Evolutionary conservation across 225 moss, liverwort and hornwort genomes (phyloP).

Genomic region (Climacium dendroides): DNA sequence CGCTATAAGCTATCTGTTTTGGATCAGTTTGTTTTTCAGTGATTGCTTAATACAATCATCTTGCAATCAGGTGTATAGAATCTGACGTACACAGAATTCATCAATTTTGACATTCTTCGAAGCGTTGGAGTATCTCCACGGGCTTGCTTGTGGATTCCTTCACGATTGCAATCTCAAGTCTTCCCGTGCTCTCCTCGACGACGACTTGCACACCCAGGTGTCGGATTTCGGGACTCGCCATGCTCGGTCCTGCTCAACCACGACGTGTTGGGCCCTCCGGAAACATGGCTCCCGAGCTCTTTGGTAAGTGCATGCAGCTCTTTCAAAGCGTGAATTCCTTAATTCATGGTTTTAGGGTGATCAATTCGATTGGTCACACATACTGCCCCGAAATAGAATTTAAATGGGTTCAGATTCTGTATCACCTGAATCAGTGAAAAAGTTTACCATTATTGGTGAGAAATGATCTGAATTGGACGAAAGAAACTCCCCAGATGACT

Average conservation of each 20-base stretch:
- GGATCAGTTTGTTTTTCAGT: not conserved
- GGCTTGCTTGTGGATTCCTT: not conserved
- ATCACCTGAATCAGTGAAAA: not conserved
- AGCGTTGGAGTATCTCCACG: not conserved
- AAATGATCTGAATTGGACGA: too few relatives aligned
- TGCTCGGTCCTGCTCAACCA: not conserved
- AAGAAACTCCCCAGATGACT: too few relatives aligned
- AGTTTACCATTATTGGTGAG: too few relatives aligned
- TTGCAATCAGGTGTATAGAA: not conserved
- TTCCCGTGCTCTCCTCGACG: conserved; percentile 14
- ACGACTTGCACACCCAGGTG: conserved; percentile 27
- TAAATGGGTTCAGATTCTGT: not conserved
- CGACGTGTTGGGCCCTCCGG: not conserved
- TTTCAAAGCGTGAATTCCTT: not conserved
- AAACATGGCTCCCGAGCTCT: conserved; percentile 26
- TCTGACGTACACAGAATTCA: not conserved
- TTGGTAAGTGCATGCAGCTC: not conserved
- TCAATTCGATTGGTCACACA: not conserved
- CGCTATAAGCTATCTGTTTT: not conserved
- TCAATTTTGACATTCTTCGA: not conserved
- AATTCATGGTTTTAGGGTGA: not conserved
- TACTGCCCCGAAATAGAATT: not conserved
- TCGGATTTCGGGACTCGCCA: not conserved
- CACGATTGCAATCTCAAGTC: not conserved
- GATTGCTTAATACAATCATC: not conserved